phyloP scores from a whole-genome alignment of 441 rosid species.

The Croton laevigatus region DNA sequence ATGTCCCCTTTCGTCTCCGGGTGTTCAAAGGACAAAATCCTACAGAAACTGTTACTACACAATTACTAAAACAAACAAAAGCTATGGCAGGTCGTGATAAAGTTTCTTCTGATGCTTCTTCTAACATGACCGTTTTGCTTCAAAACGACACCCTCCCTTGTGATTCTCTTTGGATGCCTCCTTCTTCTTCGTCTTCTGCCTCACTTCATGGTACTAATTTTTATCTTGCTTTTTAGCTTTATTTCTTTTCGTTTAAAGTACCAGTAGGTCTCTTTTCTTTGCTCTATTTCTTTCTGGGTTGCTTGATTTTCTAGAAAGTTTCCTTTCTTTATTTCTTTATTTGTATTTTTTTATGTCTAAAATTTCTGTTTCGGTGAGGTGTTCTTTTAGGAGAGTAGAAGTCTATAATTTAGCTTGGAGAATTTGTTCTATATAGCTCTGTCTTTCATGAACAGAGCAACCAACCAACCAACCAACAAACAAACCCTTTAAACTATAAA shows the following conservation, averaged over 20 bases:
- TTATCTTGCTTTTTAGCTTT: background rate
- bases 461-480: background rate
- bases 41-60: too few species aligned
- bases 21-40: background rate
- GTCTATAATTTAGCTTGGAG: background rate
- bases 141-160: slow-evolving; percentile 28
- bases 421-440: background rate
- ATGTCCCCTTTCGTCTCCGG: background rate
- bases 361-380: background rate
- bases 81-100: slow-evolving; percentile 26
- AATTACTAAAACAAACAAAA: background rate
- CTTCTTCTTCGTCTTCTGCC: slow-evolving; percentile 27
- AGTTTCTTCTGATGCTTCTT: slow-evolving; percentile 19
- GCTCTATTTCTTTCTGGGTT: background rate
- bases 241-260: background rate
- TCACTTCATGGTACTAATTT: slow-evolving; percentile 31
- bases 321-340: background rate
- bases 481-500: background rate
- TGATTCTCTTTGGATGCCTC: slow-evolving; percentile 41
- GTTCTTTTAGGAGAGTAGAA: background rate
- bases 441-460: slow-evolving; percentile 3
- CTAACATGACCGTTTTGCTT: slow-evolving; percentile 25
- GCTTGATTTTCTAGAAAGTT: background rate
- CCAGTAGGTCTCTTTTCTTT: background rate
- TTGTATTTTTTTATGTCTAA: background rate